phyloP scores from a whole-genome alignment of 345 rosid species.

The Boechera retrofracta region DNA sequence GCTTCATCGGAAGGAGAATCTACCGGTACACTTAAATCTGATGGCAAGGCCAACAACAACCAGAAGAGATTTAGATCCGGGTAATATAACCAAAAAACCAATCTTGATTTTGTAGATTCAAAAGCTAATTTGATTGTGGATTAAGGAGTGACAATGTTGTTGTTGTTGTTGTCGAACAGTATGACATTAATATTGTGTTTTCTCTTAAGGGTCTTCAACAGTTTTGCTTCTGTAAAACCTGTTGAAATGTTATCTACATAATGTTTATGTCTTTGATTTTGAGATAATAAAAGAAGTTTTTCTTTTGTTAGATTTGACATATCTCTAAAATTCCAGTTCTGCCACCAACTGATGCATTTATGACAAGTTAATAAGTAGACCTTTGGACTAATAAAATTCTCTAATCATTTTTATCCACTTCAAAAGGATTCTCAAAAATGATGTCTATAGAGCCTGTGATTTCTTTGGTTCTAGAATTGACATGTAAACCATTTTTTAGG shows the following conservation, averaged over 20 bases:
- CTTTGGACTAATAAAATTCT: not conserved
- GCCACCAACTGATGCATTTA: conserved; percentile 15
- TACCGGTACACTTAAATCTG: conserved; percentile 58
- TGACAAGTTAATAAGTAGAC: conserved; percentile 18
- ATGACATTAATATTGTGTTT: conserved; percentile 38
- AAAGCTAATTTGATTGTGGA: conserved; percentile 46
- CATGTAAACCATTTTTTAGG: not conserved
- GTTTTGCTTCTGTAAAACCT: conserved; percentile 26
- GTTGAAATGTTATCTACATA: conserved; percentile 24
- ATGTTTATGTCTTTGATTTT: conserved; percentile 30
- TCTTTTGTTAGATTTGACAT: conserved; percentile 17
- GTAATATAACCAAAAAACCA: conserved; percentile 33
- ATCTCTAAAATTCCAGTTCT: conserved; percentile 13
- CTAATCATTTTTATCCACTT: conserved; percentile 10
- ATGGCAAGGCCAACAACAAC: conserved; percentile 56
- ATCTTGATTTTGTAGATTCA: conserved; percentile 39
- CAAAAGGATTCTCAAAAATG: not conserved
- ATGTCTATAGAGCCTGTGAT: not conserved
- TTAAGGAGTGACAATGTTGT: conserved; percentile 38
- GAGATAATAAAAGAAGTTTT: conserved; percentile 9
- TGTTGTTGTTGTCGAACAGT: conserved; percentile 12
- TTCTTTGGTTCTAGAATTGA: conserved; percentile 14
- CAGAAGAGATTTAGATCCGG: conserved; percentile 86
- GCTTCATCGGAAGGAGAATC: conserved; percentile 88
- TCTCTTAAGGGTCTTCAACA: conserved; percentile 36